Conservation (phyloP, 176 grass and related monocot genomes). For the Puccinellia tenuiflora region DNA sequence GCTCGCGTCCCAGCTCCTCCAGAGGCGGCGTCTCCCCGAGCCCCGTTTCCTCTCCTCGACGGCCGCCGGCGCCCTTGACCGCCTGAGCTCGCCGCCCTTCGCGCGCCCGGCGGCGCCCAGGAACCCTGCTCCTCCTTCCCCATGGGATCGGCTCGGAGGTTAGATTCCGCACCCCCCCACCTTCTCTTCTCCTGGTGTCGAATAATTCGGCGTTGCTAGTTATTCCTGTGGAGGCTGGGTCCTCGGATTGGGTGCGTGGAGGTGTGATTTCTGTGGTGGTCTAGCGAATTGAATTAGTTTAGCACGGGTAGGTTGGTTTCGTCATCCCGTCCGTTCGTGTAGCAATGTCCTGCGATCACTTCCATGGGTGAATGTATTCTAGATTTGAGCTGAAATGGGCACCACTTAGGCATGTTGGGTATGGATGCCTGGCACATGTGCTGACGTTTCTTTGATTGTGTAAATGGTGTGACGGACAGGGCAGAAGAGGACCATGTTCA, state of each 20-base stretch:
- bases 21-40: not conserved
- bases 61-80: not conserved
- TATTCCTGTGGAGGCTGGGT: not conserved
- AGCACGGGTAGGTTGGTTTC: not conserved
- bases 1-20: constrained; percentile 33
- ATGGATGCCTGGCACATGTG: not conserved
- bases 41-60: constrained; percentile 26
- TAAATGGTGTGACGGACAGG: constrained; percentile 33
- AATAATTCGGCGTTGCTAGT: not conserved
- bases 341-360: not conserved
- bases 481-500: constrained; percentile 96
- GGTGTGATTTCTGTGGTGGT: not conserved
- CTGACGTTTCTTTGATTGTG: not conserved
- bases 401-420: not conserved
- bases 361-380: not conserved
- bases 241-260: not conserved
- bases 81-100: constrained; percentile 21
- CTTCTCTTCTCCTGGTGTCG: not conserved
- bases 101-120: constrained; percentile 8
- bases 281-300: not conserved
- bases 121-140: not conserved
- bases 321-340: not conserved
- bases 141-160: constrained; percentile 42
- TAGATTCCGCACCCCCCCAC: not conserved
- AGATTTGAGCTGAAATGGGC: not conserved